phyloP scores from a whole-genome alignment of 805 yeast genomes.

The Candida endomychidarum region DNA sequence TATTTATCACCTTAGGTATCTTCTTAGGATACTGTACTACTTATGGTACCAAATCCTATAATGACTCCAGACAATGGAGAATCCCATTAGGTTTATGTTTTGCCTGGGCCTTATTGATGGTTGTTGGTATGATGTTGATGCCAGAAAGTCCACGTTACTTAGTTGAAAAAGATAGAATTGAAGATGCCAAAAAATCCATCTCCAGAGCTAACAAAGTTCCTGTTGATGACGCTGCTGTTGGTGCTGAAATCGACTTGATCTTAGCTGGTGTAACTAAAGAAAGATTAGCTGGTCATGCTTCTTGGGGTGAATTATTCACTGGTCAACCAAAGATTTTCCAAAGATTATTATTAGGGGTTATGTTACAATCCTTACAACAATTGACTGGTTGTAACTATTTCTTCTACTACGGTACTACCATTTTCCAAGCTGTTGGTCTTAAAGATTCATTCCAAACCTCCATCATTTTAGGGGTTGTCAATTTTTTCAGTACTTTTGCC shows the following conservation, averaged over 20 bases:
- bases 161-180: conserved; percentile 47
- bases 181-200: conserved; percentile 54
- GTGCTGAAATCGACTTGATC: conserved; percentile 51
- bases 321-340: conserved; percentile 63
- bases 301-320: conserved; percentile 61
- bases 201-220: conserved; percentile 57
- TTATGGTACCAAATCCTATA: conserved; percentile 57
- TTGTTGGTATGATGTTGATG: conserved; percentile 53
- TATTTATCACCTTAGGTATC: conserved; percentile 70
- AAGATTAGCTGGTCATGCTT: conserved; percentile 59
- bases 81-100: conserved; percentile 59
- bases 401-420: conserved; percentile 59
- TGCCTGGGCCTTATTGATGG: conserved; percentile 51
- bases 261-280: conserved; percentile 63
- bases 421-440: conserved; percentile 51
- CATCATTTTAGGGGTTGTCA: conserved; percentile 53
- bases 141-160: conserved; percentile 72
- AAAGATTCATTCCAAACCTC: conserved; percentile 55
- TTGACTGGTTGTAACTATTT: conserved; percentile 60
- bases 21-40: conserved; percentile 67
- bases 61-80: conserved; percentile 62
- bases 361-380: conserved; percentile 60
- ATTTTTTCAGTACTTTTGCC: conserved; percentile 53
- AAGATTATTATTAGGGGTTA: conserved; percentile 56
- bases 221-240: conserved; percentile 52